Percentiles rank a stretch among this genome's conserved stretches.
These are phyloP conservation scores for Chamaenerion angustifolium DNA, from an alignment of 345 rosid genomes.

Conservation along the genomic window DNA sequence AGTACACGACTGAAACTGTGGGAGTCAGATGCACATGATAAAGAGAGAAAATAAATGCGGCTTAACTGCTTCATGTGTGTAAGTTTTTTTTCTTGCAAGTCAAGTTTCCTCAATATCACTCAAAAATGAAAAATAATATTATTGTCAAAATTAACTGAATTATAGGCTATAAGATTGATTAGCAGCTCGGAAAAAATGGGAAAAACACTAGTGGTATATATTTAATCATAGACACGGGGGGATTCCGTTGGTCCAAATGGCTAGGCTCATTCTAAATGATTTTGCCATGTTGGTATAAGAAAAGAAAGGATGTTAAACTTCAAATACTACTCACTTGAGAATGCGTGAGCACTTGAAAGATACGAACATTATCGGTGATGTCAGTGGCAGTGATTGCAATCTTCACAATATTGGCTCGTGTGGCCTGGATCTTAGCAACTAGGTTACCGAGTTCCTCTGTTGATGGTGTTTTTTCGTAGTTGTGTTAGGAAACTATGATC, in stretches of 20 bases:
- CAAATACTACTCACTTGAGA: conserved; percentile 26
- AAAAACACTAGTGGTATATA: no score
- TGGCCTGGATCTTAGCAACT: conserved; percentile 42
- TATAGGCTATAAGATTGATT: no score
- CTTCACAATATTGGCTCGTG: conserved; percentile 51
- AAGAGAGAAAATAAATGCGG: no score
- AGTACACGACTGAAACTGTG: background rate
- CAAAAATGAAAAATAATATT: conserved; percentile 13
- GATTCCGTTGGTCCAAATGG: no score
- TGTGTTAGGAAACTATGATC: conserved; percentile 54
- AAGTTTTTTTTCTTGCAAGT: no score
- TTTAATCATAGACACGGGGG: no score
- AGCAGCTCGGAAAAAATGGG: conserved; percentile 14
- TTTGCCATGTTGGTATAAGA: background rate
- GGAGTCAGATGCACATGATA: no score
- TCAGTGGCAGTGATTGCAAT: conserved; percentile 47
- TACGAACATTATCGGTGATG: conserved; percentile 29
- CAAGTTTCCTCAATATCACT: no score
- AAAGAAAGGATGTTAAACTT: background rate
- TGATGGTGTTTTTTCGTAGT: conserved; percentile 36
- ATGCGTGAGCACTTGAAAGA: conserved; percentile 38
- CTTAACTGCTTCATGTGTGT: no score
- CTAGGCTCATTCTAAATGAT: no score
- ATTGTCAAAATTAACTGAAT: no score
- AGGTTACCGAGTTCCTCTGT: conserved; percentile 37